Conservation (phyloP, 2,329 filamentous ascomycete genomes). For the Anisogramma anomala region DNA sequence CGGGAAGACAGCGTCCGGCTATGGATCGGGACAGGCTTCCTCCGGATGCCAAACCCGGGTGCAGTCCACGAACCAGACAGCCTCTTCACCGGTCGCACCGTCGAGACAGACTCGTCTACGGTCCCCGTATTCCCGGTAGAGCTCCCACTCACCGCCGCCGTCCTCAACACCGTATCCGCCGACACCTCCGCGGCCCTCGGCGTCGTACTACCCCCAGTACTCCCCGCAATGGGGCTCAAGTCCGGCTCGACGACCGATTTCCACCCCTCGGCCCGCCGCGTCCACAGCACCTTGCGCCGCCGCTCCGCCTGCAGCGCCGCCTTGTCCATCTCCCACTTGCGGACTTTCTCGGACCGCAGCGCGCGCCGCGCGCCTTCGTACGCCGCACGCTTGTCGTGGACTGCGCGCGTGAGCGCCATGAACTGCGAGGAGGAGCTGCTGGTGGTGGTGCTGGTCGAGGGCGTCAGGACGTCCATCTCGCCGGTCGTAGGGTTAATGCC, state of each 20-base stretch:
- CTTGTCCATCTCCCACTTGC: conserved; percentile 32
- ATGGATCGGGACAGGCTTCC: neutral
- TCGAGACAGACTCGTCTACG: neutral
- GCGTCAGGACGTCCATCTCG: conserved; percentile 33
- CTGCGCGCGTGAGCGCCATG: conserved; percentile 22
- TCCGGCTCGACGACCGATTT: conserved; percentile 38
- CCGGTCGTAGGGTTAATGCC: conserved; percentile 47
- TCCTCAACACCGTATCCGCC: conserved; percentile 9
- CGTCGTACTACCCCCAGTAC: conserved; percentile 16
- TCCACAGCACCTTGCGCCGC: conserved; percentile 30
- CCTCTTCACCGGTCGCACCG: neutral
- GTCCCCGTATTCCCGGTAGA: neutral
- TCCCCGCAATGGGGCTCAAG: conserved; percentile 37
- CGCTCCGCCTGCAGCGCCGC: conserved; percentile 24
- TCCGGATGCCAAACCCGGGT: neutral
- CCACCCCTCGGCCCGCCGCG: conserved; percentile 35
- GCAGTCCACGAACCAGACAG: neutral
- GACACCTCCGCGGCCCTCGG: conserved; percentile 15
- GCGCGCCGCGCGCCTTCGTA: conserved; percentile 31
- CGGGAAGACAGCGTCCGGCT: conserved; percentile 3
- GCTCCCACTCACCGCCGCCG: conserved; percentile 1
- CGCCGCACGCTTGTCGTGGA: conserved; percentile 24
- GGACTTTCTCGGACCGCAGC: conserved; percentile 33
- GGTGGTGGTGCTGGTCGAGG: conserved; percentile 6
- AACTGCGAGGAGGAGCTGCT: conserved; percentile 15